These are phyloP conservation scores for Asterella californica DNA, from an alignment of 225 moss, liverwort and hornwort genomes.

Conservation along the genomic window DNA sequence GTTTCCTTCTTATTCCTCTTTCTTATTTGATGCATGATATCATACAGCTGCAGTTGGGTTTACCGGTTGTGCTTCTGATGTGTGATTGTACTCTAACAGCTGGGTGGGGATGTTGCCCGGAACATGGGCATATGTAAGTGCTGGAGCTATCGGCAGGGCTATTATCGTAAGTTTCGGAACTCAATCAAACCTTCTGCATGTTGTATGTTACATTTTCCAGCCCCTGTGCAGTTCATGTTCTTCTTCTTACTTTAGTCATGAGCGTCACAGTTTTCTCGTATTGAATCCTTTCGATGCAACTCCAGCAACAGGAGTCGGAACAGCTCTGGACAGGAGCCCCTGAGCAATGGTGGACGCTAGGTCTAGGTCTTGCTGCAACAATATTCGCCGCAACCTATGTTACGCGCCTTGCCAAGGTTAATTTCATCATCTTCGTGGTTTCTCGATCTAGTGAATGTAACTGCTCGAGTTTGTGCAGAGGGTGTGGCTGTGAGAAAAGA, in stretches of 20 bases:
- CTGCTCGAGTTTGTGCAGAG: neutral
- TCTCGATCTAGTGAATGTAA: neutral
- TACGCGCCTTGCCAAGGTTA: slow-evolving; percentile 74
- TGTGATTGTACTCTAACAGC: slow-evolving; percentile 38
- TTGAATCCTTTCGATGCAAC: neutral
- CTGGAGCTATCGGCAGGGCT: slow-evolving; percentile 84
- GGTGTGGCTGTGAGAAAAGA: neutral
- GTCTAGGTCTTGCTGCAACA: slow-evolving; percentile 73
- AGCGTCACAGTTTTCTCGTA: neutral
- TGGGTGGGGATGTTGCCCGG: slow-evolving; percentile 99
- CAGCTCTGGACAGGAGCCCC: slow-evolving; percentile 55
- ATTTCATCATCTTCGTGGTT: neutral
- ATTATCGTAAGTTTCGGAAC: slow-evolving; percentile 56
- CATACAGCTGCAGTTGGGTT: too few relatives aligned
- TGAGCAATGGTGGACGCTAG: slow-evolving; percentile 81
- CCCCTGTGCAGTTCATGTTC: neutral
- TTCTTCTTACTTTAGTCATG: neutral
- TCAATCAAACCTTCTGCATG: neutral
- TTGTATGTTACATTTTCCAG: neutral
- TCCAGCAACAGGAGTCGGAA: slow-evolving; percentile 74
- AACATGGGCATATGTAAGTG: slow-evolving; percentile 94
- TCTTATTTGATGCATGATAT: neutral
- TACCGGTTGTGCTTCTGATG: neutral
- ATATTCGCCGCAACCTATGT: slow-evolving; percentile 87
- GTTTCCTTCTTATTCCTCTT: too few relatives aligned